phyloP scores from a whole-genome alignment of 2,329 filamentous ascomycete genomes.

The Cyclaneusma minus region DNA sequence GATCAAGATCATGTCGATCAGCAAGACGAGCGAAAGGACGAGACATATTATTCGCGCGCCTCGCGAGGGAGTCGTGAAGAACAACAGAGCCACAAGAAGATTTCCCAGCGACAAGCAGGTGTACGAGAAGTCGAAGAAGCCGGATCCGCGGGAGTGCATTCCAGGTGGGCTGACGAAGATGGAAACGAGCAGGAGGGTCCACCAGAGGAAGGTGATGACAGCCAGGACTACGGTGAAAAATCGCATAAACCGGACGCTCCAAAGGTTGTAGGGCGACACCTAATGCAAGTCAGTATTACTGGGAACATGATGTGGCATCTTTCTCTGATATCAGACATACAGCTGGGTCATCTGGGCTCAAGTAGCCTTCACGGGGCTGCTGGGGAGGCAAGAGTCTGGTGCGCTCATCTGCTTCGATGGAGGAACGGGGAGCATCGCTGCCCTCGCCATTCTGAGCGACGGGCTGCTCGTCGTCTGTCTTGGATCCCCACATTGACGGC shows the following conservation, averaged over 20 bases:
- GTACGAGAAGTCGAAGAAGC: slow-evolving; percentile 80
- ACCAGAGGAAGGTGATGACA: slow-evolving; percentile 72
- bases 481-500: slow-evolving; percentile 39
- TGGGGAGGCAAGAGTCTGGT: slow-evolving; percentile 21
- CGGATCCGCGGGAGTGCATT: slow-evolving; percentile 76
- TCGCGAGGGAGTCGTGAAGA: slow-evolving; percentile 75
- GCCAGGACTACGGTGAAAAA: slow-evolving; percentile 62
- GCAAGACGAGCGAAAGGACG: slow-evolving; percentile 48
- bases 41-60: slow-evolving; percentile 60
- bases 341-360: slow-evolving; percentile 68
- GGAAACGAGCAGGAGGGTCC: slow-evolving; percentile 76
- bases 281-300: slow-evolving; percentile 11
- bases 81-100: slow-evolving; percentile 62
- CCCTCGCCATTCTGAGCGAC: slow-evolving; percentile 11
- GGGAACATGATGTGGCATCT: background rate
- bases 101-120: slow-evolving; percentile 64
- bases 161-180: slow-evolving; percentile 82
- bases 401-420: slow-evolving; percentile 37
- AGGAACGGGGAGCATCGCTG: slow-evolving; percentile 14
- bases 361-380: slow-evolving; percentile 27
- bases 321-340: slow-evolving; percentile 31
- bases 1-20: slow-evolving; percentile 67
- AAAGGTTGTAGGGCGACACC: slow-evolving; percentile 85
- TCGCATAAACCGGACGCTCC: slow-evolving; percentile 70
- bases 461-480: slow-evolving; percentile 26